Conservation (phyloP, 768 basidiomycete genomes). For the Serendipita sp. region DNA sequence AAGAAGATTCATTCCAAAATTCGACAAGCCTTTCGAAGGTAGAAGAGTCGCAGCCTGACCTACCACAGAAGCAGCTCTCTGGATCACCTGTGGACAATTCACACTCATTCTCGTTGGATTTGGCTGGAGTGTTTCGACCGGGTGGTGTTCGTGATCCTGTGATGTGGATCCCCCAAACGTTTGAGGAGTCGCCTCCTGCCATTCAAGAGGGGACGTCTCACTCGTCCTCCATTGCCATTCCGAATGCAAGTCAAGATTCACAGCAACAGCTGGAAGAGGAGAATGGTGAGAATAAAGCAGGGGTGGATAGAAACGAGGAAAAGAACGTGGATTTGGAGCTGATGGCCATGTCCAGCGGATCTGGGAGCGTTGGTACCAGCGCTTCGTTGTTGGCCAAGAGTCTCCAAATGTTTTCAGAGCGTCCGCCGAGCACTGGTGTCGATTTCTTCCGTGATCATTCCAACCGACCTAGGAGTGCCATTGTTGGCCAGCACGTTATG, state of each 20-base stretch:
- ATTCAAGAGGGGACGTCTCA: neutral
- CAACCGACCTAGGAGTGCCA: neutral
- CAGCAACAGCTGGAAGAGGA: neutral
- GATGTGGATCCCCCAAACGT: neutral
- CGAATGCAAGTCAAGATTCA: neutral
- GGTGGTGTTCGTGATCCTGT: neutral
- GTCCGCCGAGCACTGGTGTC: neutral
- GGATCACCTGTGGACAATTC: too few relatives aligned
- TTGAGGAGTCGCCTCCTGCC: neutral
- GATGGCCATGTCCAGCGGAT: neutral
- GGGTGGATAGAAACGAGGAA: neutral
- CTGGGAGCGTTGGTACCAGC: neutral
- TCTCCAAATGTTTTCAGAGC: slow-evolving; percentile 5
- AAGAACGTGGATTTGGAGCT: neutral
- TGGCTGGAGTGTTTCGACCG: too few relatives aligned
- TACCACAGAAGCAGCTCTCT: too few relatives aligned
- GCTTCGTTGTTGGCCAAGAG: neutral
- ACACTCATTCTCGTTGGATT: too few relatives aligned
- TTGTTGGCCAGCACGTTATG: neutral
- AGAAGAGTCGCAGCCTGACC: too few relatives aligned
- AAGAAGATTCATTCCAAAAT: too few relatives aligned
- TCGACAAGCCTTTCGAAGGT: too few relatives aligned
- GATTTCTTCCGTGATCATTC: neutral
- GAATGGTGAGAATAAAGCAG: neutral
- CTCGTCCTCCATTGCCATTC: neutral